Conservation (phyloP, 768 basidiomycete species). For the Lenzites betulinus region DNA sequence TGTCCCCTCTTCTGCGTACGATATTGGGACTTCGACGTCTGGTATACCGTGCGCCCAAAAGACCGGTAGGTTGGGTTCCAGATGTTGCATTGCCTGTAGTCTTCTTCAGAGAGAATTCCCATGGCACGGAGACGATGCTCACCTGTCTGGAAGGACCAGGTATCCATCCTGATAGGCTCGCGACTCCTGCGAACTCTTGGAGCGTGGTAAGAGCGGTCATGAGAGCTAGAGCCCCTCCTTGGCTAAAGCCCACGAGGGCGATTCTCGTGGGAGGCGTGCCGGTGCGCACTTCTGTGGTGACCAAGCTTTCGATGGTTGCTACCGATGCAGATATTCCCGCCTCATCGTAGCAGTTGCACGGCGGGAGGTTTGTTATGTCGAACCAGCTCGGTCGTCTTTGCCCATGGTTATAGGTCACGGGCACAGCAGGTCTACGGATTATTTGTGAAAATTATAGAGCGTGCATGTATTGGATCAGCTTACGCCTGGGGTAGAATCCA, state of each 20-base stretch:
- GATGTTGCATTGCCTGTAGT: conserved; percentile 35
- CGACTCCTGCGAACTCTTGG: conserved; percentile 47
- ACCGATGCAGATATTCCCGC: conserved; percentile 37
- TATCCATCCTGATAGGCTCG: conserved; percentile 48
- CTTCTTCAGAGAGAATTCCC: background rate
- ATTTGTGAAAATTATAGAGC: conserved; percentile 1
- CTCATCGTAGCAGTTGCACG: conserved; percentile 38
- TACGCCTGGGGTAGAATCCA: conserved; percentile 50
- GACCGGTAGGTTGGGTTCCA: conserved; percentile 39
- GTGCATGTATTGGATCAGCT: conserved; percentile 7
- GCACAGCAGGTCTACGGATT: conserved; percentile 30
- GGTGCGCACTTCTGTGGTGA: conserved; percentile 39
- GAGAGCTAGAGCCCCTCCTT: conserved; percentile 44
- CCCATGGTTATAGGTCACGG: conserved; percentile 34
- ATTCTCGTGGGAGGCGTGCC: conserved; percentile 40
- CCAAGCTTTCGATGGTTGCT: conserved; percentile 38
- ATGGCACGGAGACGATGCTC: conserved; percentile 10
- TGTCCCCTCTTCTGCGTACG: conserved; percentile 36
- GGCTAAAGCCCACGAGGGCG: conserved; percentile 46
- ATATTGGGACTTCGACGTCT: conserved; percentile 41
- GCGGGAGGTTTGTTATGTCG: conserved; percentile 41
- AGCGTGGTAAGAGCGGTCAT: conserved; percentile 42
- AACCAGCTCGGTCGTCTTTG: conserved; percentile 44
- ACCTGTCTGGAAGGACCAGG: conserved; percentile 41
- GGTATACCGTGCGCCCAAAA: conserved; percentile 45